Conservation (phyloP, 2,329 filamentous ascomycete species). For the Raffaelea deltoideospora region DNA sequence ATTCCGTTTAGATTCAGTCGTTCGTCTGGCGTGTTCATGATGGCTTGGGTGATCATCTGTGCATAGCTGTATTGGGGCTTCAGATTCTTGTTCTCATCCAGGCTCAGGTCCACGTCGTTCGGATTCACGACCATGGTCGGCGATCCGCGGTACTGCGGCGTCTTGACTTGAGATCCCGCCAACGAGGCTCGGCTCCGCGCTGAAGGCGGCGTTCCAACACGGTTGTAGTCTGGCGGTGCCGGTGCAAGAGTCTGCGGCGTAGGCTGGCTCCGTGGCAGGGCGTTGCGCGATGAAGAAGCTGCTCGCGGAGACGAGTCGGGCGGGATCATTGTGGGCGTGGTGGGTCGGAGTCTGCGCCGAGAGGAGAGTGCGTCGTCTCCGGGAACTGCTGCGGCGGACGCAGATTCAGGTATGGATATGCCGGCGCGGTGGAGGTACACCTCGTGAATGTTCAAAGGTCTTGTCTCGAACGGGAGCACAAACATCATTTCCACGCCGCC, state of each 20-base stretch:
- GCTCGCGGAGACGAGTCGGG: constrained; percentile 10
- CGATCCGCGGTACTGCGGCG: constrained; percentile 22
- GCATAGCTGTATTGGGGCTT: constrained; percentile 96
- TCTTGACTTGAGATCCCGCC: constrained; percentile 18
- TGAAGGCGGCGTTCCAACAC: constrained; percentile 45
- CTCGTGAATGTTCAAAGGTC: constrained; percentile 50
- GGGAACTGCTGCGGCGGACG: neutral
- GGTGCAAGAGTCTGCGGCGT: constrained; percentile 38
- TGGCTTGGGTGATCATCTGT: constrained; percentile 92
- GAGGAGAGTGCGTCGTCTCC: constrained; percentile 1
- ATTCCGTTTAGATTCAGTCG: constrained; percentile 86
- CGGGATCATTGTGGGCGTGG: constrained; percentile 9
- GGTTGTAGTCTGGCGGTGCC: constrained; percentile 43
- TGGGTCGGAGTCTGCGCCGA: constrained; percentile 6
- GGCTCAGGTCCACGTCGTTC: constrained; percentile 57
- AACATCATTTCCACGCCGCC: constrained; percentile 97
- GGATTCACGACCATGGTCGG: constrained; percentile 32
- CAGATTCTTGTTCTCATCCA: constrained; percentile 73
- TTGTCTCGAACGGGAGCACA: constrained; percentile 64
- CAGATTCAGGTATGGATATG: constrained; percentile 21
- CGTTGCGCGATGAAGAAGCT: constrained; percentile 12
- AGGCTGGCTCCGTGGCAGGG: constrained; percentile 15
- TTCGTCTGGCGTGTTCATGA: constrained; percentile 71
- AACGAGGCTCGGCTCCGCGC: constrained; percentile 19
- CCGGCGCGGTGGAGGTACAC: constrained; percentile 56